phyloP scores from a whole-genome alignment of 768 basidiomycete species.

The Fomitopsis serialis region DNA sequence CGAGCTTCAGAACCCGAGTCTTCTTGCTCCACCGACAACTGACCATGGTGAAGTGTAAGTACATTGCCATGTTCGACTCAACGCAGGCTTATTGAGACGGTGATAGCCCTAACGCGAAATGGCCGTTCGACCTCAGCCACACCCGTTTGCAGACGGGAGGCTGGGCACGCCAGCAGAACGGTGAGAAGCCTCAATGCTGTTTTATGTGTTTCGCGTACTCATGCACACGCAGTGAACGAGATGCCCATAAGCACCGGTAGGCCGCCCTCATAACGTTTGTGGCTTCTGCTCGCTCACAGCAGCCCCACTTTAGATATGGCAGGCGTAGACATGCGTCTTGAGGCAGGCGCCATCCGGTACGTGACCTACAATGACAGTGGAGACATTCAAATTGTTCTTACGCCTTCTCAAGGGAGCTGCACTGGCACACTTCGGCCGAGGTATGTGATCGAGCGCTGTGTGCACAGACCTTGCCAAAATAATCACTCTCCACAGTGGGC shows the following conservation, averaged over 20 bases:
- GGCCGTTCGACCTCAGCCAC: constrained; percentile 62
- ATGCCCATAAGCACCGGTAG: constrained; percentile 33
- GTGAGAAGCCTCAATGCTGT: constrained; percentile 19
- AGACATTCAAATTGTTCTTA: not conserved
- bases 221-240: constrained; percentile 4
- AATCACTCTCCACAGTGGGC: constrained; percentile 20
- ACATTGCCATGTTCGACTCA: not conserved
- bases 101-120: constrained; percentile 36
- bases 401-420: constrained; percentile 21
- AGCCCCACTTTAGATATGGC: constrained; percentile 21
- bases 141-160: constrained; percentile 56
- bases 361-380: not conserved
- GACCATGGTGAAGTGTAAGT: constrained; percentile 26
- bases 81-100: not conserved
- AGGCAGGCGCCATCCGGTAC: constrained; percentile 29
- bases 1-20: constrained; percentile 27
- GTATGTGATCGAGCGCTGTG: constrained; percentile 1
- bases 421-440: constrained; percentile 30
- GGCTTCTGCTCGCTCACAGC: not conserved
- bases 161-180: constrained; percentile 60
- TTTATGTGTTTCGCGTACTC: no score
- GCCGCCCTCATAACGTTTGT: constrained; percentile 49
- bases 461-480: not conserved
- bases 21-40: constrained; percentile 28
- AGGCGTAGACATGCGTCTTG: constrained; percentile 29